Conservation (phyloP, 1,139 yeast genomes). For the Nakaseomyces sp. region DNA sequence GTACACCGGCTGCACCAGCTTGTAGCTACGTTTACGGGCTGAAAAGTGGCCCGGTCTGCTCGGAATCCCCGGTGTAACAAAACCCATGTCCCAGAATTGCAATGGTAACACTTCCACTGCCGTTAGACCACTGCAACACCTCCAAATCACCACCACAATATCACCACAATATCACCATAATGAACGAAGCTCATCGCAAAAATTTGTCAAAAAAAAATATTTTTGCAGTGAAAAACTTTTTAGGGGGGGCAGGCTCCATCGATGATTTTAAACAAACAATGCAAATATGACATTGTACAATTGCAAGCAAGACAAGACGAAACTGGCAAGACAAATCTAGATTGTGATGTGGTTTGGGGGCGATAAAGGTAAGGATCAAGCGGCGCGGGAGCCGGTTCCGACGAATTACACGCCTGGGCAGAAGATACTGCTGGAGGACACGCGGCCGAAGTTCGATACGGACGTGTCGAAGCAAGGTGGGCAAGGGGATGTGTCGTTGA, state of each 20-base stretch:
- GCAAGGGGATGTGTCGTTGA: constrained; percentile 26
- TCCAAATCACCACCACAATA: too few species aligned
- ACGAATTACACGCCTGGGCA: constrained; percentile 28
- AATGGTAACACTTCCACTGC: too few species aligned
- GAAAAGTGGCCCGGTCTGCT: constrained; percentile 10
- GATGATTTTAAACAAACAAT: too few species aligned
- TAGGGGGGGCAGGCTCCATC: too few species aligned
- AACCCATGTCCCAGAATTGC: constrained; percentile 2
- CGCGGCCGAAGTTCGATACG: constrained; percentile 32
- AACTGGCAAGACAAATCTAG: too few species aligned
- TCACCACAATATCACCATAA: too few species aligned
- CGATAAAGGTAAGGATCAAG: neutral
- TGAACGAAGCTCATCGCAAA: neutral
- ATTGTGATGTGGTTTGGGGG: neutral
- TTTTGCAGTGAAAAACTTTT: neutral
- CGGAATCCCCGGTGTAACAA: constrained; percentile 1
- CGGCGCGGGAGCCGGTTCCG: neutral
- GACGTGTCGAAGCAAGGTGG: constrained; percentile 23
- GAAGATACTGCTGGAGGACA: constrained; percentile 33
- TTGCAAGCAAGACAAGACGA: too few species aligned
- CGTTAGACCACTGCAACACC: too few species aligned
- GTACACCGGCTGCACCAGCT: neutral
- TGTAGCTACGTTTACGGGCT: neutral
- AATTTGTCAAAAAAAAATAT: neutral
- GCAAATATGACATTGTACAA: too few species aligned